Evolutionary conservation across 2,329 filamentous ascomycete genomes (phyloP), one percentile per base, ranked within the genome.

Genomic region (Fusarium verticillioides): DNA sequence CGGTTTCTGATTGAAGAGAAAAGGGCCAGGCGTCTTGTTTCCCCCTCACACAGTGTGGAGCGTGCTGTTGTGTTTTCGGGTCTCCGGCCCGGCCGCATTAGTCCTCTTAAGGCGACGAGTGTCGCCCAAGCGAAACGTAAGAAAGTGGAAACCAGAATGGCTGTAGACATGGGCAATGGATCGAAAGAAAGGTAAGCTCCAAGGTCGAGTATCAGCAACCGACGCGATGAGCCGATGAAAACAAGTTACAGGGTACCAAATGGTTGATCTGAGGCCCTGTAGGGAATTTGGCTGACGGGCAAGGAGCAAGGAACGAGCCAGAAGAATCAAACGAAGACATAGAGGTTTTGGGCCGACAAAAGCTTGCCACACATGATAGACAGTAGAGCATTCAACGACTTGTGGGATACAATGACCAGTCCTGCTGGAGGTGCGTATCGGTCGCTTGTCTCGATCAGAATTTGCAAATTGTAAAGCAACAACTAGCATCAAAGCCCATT

Each of bases 301-400:
- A 37, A 36, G 32, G 70, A 34, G 32, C 36, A 30, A 50, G 34
- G 46, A 39, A 42, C 21, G 32, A 52, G 47, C 28, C 60, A 70
- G 47, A 73, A 73, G 70, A 73, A 73, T 73, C 70, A 73, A 73
- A 73, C 66, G 53, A 73, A 73, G 43, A 58, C 7, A 60, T n/a
- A 37, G 65, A 54, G 30, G 28, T 19, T 34, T 42, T 21, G 16
- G 23, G 26, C 19, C 16, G 12, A 34, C 21, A 4, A n/a, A n/a
- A 36, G 12, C 15, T n/a, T 46, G 16, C 23, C 21, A 16, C n/a
- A 23, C 43, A 19, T 19, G 21, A 42, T 46, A 23, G 34, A 52
- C 9, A 57, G 30, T 21, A 23, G 26, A 53, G 15, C 19, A 19
- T 19, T n/a, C 36, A 23, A n/a, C 28, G 4, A 30, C 15, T 18